These are phyloP conservation scores for Aphanoascus verrucosus DNA, from an alignment of 2,329 filamentous ascomycete genomes.

Conservation along the genomic window DNA sequence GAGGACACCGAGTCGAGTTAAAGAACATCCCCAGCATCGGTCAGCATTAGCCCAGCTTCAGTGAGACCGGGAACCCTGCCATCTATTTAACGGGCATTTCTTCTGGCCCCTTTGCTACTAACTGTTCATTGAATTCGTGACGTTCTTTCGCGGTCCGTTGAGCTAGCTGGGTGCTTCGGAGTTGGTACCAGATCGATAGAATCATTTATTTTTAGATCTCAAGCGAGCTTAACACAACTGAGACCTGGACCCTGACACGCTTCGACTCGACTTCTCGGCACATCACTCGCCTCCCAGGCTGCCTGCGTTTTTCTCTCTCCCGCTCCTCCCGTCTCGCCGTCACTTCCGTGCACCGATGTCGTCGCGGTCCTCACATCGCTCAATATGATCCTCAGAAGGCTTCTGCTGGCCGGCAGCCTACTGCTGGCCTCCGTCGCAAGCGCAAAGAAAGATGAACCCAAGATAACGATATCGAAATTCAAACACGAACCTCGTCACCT, in stretches of 20 bases:
- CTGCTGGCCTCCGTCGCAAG: constrained; percentile 36
- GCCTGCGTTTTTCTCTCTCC: not conserved
- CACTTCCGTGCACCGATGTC: constrained; percentile 1
- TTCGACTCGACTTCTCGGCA: not conserved
- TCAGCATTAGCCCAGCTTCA: not conserved
- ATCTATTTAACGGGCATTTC: not conserved
- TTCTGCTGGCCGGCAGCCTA: constrained; percentile 41
- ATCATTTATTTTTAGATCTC: not conserved
- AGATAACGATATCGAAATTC: constrained; percentile 55
- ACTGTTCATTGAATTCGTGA: not conserved
- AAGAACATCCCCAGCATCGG: not conserved
- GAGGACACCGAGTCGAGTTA: constrained; percentile 5
- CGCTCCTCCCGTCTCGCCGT: not conserved
- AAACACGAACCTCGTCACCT: constrained; percentile 56
- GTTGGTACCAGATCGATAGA: constrained; percentile 2
- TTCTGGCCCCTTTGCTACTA: not conserved
- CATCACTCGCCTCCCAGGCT: not conserved
- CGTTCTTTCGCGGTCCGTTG: not conserved
- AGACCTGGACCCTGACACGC: not conserved
- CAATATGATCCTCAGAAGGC: constrained; percentile 34
- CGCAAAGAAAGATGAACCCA: constrained; percentile 54
- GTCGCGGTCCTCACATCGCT: constrained; percentile 14
- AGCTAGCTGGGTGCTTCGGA: not conserved
- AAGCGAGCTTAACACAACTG: not conserved
- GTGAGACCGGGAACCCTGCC: not conserved